Percentiles rank a stretch among this genome's conserved stretches.
phyloP scores from a whole-genome alignment of 2,329 filamentous ascomycete species.

The Colletotrichum tropicale region DNA sequence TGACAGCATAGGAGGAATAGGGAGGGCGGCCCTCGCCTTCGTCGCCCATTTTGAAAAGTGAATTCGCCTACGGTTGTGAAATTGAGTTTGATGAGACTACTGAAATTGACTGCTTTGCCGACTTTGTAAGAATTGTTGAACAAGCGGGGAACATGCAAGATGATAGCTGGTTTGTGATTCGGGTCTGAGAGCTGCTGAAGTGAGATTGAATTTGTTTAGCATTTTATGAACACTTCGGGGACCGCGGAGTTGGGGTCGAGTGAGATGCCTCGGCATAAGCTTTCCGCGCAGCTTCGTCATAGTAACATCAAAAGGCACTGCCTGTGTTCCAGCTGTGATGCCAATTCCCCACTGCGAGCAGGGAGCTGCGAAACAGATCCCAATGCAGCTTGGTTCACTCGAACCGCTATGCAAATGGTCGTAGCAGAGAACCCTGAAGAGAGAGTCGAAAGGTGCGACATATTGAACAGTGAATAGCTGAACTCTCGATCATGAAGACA shows the following conservation, averaged over 20 bases:
- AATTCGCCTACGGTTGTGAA: background rate
- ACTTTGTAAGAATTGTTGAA: background rate
- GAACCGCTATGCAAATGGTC: background rate
- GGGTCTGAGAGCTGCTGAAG: background rate
- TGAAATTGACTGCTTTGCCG: background rate
- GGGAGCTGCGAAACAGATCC: background rate
- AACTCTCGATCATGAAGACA: background rate
- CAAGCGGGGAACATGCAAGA: background rate
- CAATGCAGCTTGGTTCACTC: background rate
- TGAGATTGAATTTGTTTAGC: background rate
- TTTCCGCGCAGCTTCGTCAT: background rate
- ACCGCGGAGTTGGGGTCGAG: background rate
- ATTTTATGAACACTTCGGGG: background rate
- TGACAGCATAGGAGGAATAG: constrained; percentile 48
- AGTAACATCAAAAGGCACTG: background rate
- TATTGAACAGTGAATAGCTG: background rate
- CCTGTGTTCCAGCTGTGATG: background rate
- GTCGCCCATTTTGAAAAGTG: constrained; percentile 18
- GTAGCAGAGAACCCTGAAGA: background rate
- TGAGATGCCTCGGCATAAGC: constrained; percentile 2
- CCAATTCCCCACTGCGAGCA: background rate
- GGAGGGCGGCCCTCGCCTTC: constrained; percentile 18
- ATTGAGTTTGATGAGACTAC: background rate
- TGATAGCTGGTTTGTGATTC: background rate
- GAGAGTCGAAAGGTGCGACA: background rate